A percentile compares a stretch with the other conserved stretches of the same genome.
Conservation (phyloP, 495 filamentous ascomycete species). For the Opeltia flavorubescens region DNA sequence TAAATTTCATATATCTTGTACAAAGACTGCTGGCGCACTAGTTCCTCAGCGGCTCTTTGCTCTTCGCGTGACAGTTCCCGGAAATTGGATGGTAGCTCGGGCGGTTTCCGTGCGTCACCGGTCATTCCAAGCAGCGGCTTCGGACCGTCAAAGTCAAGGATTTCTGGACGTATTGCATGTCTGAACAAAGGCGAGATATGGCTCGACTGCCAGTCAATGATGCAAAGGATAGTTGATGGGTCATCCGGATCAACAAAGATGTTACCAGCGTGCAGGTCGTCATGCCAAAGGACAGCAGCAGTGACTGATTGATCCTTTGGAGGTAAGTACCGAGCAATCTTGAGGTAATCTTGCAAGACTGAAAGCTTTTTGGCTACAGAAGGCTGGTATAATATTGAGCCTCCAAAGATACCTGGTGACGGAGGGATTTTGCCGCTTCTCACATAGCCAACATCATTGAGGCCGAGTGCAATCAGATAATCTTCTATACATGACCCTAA, state of each 20-base stretch:
- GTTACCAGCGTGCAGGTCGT: slow-evolving; percentile 18
- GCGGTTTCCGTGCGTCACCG: background rate
- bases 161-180: slow-evolving; percentile 16
- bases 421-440: background rate
- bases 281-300: slow-evolving; percentile 15
- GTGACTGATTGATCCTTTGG: slow-evolving; percentile 6
- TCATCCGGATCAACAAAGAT: slow-evolving; percentile 16
- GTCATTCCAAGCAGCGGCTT: background rate
- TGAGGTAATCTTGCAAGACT: slow-evolving; percentile 9
- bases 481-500: background rate
- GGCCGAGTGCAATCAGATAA: background rate
- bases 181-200: slow-evolving; percentile 13
- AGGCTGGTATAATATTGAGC: slow-evolving; percentile 1
- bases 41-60: background rate
- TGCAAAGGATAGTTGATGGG: slow-evolving; percentile 12
- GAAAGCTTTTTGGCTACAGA: slow-evolving; percentile 12
- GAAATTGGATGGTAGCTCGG: background rate
- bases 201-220: slow-evolving; percentile 19
- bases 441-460: slow-evolving; percentile 6
- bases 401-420: slow-evolving; percentile 10
- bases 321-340: slow-evolving; percentile 4
- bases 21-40: background rate
- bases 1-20: background rate
- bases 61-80: background rate
- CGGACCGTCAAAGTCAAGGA: slow-evolving; percentile 7